Evolutionary conservation across 2,329 filamentous ascomycete genomes (phyloP), one percentile per base, ranked within the genome.

Genomic region (Stagonosporopsis vannaccii): DNA sequence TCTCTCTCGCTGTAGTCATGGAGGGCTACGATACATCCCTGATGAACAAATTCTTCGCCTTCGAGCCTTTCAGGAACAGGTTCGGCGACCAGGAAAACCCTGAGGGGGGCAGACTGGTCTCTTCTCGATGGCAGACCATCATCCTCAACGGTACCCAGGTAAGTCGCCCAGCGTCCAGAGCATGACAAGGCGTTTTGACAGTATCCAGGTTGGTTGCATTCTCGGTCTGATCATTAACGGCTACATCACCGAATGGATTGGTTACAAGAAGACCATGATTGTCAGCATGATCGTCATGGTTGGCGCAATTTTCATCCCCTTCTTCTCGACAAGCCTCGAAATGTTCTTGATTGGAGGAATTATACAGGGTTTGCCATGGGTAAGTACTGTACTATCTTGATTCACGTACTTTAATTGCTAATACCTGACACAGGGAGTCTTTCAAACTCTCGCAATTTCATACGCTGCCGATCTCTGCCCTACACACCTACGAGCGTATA

Each of bases 1-100:
- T 96, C 73, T 94, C 90, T 11, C 92, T 90, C 0, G 91, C 89
- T 72, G 93, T 96, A 70, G 86, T 86, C 64, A 96, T 96, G 92
- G 91, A 96, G 75, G 91, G 90, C 15, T 95, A 92, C 77, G 91
- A 96, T 71, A 82, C 93, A 54, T 87, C 84, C 65, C 79, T 95
- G 53, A 87, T 93, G 74, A 90, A 88, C 79, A 92, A 91, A 75
- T 91, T 93, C 68, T 92, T 85, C 60, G 78, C 70, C 22, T 78
- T 78, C 47, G 70, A 72, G 13, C 67, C 73, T 4, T 81, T 80
- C 71, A 72, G 76, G 42, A 62, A 70, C 47, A 70, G 68, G 35
- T 81, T 76, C 47, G 78, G 79, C 23, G 69, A 73, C 39, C 65
- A 72, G 6, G 61, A 64, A 17, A 57, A 69, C 15, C 53, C 66